Conservation (phyloP, 1,284 basidiomycete species). For the Austroboletus novae-zelandiae region DNA sequence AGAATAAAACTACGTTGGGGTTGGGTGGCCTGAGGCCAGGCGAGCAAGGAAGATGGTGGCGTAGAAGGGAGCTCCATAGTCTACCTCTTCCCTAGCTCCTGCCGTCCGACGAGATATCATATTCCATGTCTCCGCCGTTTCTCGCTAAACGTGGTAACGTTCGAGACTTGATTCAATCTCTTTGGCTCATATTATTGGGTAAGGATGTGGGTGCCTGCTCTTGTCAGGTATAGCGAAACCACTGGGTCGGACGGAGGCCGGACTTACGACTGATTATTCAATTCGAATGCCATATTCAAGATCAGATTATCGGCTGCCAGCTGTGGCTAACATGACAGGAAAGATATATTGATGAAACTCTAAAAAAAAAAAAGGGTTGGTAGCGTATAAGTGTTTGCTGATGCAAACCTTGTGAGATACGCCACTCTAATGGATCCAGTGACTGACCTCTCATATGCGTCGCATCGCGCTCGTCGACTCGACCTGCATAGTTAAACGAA, state of each 20-base stretch:
- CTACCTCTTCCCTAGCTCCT: no score
- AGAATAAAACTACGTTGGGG: background rate
- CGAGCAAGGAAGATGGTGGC: background rate
- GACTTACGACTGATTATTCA: conserved; percentile 1
- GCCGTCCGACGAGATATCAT: background rate
- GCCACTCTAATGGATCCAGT: background rate
- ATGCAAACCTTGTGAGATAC: background rate
- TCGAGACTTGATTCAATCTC: conserved; percentile 8
- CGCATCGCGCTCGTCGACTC: conserved; percentile 1
- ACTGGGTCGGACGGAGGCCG: background rate
- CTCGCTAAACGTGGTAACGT: conserved; percentile 24
- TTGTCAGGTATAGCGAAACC: conserved; percentile 3
- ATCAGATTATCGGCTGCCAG: background rate
- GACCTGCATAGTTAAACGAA: background rate
- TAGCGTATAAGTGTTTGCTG: background rate
- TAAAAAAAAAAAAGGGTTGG: conserved; percentile 7
- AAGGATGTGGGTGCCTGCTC: background rate
- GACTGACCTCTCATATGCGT: background rate
- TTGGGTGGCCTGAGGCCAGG: background rate
- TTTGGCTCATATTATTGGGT: background rate
- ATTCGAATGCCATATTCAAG: conserved; percentile 6
- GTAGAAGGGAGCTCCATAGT: background rate
- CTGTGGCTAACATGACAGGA: background rate
- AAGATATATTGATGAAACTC: conserved; percentile 11
- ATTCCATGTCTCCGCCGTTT: background rate